A percentile compares a stretch with the other conserved stretches of the same genome.
phyloP scores from a whole-genome alignment of 306 rosid genomes.

The Alnus rubra region DNA sequence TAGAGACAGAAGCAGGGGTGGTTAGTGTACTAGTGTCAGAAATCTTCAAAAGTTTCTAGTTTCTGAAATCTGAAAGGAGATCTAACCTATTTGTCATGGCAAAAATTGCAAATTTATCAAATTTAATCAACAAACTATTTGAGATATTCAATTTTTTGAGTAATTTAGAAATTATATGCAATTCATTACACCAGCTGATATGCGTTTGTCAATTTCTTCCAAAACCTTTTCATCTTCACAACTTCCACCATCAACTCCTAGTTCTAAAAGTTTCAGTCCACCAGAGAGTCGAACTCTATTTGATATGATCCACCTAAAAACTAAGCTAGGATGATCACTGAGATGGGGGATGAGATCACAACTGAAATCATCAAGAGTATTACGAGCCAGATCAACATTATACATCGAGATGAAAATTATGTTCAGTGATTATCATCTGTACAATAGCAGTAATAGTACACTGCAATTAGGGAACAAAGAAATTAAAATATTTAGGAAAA shows the following conservation, averaged over 20 bases:
- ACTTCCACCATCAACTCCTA: background rate
- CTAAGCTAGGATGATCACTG: background rate
- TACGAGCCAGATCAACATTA: background rate
- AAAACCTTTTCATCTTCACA: background rate
- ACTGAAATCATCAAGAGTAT: background rate
- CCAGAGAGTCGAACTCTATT: background rate
- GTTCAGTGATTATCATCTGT: background rate
- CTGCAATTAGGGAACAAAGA: background rate
- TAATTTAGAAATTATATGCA: no score
- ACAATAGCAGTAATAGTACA: background rate
- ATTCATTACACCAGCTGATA: background rate
- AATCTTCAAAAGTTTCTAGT: background rate
- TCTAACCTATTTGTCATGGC: no score
- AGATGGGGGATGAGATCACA: background rate
- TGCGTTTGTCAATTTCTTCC: background rate
- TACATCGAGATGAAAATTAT: background rate
- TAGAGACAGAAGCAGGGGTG: background rate
- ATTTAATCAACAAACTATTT: background rate
- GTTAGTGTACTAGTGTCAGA: background rate
- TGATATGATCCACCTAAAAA: background rate
- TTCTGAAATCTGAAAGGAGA: background rate
- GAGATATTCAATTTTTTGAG: background rate
- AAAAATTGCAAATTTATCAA: no score
- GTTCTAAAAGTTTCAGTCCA: background rate
- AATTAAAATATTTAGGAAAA: no score